These are phyloP conservation scores for Ceratocystis cubensis DNA, from an alignment of 2,329 filamentous ascomycete genomes.

Conservation along the genomic window DNA sequence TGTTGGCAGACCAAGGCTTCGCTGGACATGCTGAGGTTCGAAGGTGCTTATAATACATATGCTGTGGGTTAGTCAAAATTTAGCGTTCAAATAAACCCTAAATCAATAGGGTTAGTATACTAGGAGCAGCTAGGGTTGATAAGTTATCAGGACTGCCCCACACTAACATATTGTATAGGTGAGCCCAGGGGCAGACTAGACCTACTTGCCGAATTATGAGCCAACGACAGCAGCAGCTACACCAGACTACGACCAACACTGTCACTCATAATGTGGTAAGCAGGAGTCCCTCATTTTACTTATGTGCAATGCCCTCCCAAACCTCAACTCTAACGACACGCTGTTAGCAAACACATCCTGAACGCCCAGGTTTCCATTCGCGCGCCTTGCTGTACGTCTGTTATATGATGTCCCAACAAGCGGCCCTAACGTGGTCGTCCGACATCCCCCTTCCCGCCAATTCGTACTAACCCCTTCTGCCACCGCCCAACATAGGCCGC, in stretches of 20 bases:
- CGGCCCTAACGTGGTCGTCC: neutral
- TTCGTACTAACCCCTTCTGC: neutral
- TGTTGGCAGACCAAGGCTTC: too few species aligned
- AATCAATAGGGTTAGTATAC: fast-evolving
- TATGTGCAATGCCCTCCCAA: too few species aligned
- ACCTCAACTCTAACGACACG: neutral
- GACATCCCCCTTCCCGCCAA: neutral
- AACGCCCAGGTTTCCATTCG: constrained; percentile 96
- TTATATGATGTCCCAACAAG: neutral
- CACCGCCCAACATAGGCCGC: constrained; percentile 42
- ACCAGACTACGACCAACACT: neutral
- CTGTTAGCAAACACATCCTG: constrained; percentile 79
- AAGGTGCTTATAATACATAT: too few species aligned
- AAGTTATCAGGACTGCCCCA: neutral
- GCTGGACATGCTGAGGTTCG: too few species aligned
- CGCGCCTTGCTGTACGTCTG: constrained; percentile 73
- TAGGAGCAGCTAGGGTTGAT: too few species aligned
- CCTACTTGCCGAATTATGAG: neutral
- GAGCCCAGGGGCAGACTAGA: neutral
- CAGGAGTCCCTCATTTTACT: neutral
- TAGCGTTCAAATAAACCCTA: too few species aligned
- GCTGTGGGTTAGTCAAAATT: too few species aligned
- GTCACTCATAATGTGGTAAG: constrained; percentile 30
- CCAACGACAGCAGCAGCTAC: neutral
- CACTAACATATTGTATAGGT: neutral